A percentile compares a stretch with the other conserved stretches of the same genome.
Conservation (phyloP, 2,329 filamentous ascomycete genomes). For the Penicillium sp. region DNA sequence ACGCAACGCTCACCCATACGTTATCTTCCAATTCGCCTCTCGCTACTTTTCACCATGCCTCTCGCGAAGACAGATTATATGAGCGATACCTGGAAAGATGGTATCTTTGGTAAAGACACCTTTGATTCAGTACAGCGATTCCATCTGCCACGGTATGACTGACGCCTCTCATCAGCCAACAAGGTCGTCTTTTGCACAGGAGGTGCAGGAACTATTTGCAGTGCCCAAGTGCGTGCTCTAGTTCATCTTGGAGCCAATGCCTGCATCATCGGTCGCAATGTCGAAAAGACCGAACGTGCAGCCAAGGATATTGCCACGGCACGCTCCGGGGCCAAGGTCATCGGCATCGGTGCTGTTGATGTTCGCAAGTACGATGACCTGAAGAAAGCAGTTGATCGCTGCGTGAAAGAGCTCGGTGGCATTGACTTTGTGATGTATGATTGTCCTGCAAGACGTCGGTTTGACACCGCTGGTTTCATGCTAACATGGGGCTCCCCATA, state of each 20-base stretch:
- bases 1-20: not conserved
- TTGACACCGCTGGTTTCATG: conserved; percentile 5
- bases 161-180: conserved; percentile 50
- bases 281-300: conserved; percentile 74
- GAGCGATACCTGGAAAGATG: conserved; percentile 78
- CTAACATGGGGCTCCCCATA: conserved; percentile 30
- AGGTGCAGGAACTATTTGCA: conserved; percentile 89
- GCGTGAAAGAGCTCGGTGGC: conserved; percentile 72
- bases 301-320: conserved; percentile 78
- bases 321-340: conserved; percentile 70
- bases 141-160: conserved; percentile 3
- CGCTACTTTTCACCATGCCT: conserved; percentile 49
- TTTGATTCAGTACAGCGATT: not conserved
- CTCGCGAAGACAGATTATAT: conserved; percentile 68
- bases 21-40: not conserved
- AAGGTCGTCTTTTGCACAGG: conserved; percentile 95
- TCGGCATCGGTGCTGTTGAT: conserved; percentile 70
- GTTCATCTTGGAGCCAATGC: conserved; percentile 89
- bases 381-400: conserved; percentile 68
- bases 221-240: conserved; percentile 83
- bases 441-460: not conserved
- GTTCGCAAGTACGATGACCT: conserved; percentile 68
- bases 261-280: conserved; percentile 86
- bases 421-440: conserved; percentile 88
- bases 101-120: conserved; percentile 65